Evolutionary conservation across 331 rosid genomes (phyloP), one percentile per base, ranked within the genome.

Genomic region (Quercus lobata): DNA sequence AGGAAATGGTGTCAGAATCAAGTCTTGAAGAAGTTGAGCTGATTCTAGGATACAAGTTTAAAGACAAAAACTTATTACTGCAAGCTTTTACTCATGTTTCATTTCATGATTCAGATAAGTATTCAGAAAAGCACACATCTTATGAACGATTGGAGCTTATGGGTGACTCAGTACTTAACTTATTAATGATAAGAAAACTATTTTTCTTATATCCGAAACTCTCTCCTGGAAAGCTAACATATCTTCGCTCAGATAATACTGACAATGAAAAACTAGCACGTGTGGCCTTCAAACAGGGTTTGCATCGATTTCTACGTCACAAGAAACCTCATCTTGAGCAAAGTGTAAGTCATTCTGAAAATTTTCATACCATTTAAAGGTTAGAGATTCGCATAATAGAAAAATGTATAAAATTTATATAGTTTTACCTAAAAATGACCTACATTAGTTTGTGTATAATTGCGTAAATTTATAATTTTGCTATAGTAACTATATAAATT

Each of bases 61-160:
- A 15, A 12, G 35, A 65, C 30, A 17, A 30, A 34, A 29, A 12
- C 41, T 65, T 65, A 8, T 29, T 65, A 37, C 11, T 30, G 49
- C n/a, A 65, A 37, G 71, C 71, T 29, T 25, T 65, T 65, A 65
- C 71, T 65, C 71, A 65, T 65, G 71, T 18, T 30, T 29, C 71
- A 30, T 29, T 65, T 14, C 46, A 65, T 27, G n/a, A 49, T 65
- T 65, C 71, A 15, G 71, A 49, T 49, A 49, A 65, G 30, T 19
- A 65, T 16, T 29, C 22, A 49, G 55, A 49, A 49, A 49, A 49
- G 17, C 55, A 49, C 18, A 7, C 41, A 1, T 65, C 71, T 65
- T 65, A 65, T 65, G 8, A 65, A 37, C 46, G 37, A 37, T 21
- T 65, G 5, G 71, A 65, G 71, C 71, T 65, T 6, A n/a, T 30